Percentiles rank a stretch among this genome's conserved stretches.
phyloP scores from a whole-genome alignment of 2,329 filamentous ascomycete genomes.

The Orbilia brochopaga region DNA sequence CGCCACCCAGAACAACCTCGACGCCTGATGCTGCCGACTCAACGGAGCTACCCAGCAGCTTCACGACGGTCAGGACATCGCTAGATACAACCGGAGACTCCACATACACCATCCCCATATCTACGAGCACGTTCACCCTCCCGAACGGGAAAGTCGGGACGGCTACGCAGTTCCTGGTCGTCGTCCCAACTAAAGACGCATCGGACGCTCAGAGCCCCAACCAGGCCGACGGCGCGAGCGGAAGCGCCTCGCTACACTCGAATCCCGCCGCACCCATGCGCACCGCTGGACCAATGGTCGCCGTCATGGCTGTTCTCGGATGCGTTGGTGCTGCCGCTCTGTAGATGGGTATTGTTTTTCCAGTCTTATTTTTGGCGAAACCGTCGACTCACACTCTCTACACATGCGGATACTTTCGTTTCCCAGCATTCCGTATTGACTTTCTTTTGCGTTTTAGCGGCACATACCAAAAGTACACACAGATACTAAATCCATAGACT shows the following conservation, averaged over 20 bases:
- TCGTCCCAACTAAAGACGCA: slow-evolving; percentile 29
- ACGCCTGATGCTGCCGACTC: neutral
- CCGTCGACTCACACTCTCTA: neutral
- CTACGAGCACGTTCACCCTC: slow-evolving; percentile 38
- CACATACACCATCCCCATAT: slow-evolving; percentile 28
- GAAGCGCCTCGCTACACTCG: slow-evolving; percentile 35
- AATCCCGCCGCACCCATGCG: slow-evolving; percentile 18
- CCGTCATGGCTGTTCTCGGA: slow-evolving; percentile 30
- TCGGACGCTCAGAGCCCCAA: slow-evolving; percentile 14
- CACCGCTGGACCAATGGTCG: slow-evolving; percentile 23
- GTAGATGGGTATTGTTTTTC: slow-evolving; percentile 5
- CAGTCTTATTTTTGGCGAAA: neutral
- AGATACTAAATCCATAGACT: slow-evolving; percentile 3
- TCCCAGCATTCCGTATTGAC: neutral
- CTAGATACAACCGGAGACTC: slow-evolving; percentile 32
- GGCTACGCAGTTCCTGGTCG: slow-evolving; percentile 33
- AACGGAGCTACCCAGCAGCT: neutral
- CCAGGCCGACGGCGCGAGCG: slow-evolving; percentile 24
- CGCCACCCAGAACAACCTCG: neutral
- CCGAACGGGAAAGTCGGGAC: slow-evolving; percentile 34
- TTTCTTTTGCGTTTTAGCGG: slow-evolving; percentile 3
- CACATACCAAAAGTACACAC: neutral
- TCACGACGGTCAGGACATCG: slow-evolving; percentile 31
- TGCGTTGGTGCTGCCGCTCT: slow-evolving; percentile 30
- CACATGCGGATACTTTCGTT: neutral